Evolutionary conservation across 768 basidiomycete species (phyloP), one percentile per base, ranked within the genome.

Genomic region (Kondoa malvinella): DNA sequence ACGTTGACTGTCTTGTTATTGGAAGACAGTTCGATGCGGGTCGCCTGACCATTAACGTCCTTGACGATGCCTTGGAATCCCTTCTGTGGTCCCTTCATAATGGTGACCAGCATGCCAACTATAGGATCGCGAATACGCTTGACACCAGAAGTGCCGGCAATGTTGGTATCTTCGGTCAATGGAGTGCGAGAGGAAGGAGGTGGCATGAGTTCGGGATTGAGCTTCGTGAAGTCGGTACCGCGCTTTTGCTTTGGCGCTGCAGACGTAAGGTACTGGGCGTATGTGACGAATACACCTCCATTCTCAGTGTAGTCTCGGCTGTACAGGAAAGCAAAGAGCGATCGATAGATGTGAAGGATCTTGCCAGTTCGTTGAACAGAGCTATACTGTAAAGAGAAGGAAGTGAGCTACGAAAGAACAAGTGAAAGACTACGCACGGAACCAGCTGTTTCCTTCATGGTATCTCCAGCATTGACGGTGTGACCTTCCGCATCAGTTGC

Each of bases 301-400:
- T 97, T 92, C 77, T 96, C 92, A 25, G 81, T 74, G 65, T 89
- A 81, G 64, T 96, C 92, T 16, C 92, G 86, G 74, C 92, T 94
- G 78, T 92, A 87, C 59, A 97, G 78, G 81, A 96, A 99, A 1
- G 89, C 91, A 73, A 85, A 94, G 77, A 89, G 86, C 0, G 92
- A 90, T 75, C 94, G 91, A 76, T 94, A 87, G 57, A 92, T 90
- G 74, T 96, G 92, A 30, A 99, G 80, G 15, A 97, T 87, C 67
- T 84, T 83, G 59, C 95, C 95, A 82, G 86, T 88, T 3, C 92
- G 87, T 40, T 80, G 80, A 86, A 94, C 65, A 27, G 16, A 64
- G 70, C 69, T 68, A 67, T 70, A 71, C 62, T 17, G 21, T 58
- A 60, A 34, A 68, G 57, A 33, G 61, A 21, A 62, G 29, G 34